A percentile compares a stretch with the other conserved stretches of the same genome.
phyloP scores from a whole-genome alignment of 148 eudicot species.

The Nepenthes mirabilis region DNA sequence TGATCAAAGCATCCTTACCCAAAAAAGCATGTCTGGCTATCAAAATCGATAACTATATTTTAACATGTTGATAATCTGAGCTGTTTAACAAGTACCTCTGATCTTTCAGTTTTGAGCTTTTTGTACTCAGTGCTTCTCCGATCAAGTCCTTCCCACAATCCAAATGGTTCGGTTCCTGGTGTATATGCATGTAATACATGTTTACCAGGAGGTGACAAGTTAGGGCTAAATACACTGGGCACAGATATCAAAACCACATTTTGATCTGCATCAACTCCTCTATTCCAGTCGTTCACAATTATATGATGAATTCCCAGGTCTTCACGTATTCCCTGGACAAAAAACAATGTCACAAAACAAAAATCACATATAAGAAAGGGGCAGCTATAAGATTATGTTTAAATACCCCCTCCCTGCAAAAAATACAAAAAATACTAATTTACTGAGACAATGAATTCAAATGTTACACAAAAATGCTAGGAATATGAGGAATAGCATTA shows the following conservation, averaged over 20 bases:
- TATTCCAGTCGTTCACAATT: constrained; percentile 80
- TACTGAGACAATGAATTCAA: no score
- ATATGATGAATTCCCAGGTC: constrained; percentile 92
- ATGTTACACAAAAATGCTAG: no score
- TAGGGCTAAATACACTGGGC: constrained; percentile 74
- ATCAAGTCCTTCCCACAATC: constrained; percentile 89
- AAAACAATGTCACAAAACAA: not conserved
- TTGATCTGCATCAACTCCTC: constrained; percentile 97
- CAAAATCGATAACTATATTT: not conserved
- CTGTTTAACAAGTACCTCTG: constrained; percentile 44
- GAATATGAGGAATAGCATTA: no score
- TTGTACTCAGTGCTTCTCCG: constrained; percentile 73
- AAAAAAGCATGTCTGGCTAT: not conserved
- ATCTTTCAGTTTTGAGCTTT: constrained; percentile 73
- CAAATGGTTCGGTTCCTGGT: constrained; percentile 92
- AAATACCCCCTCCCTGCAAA: no score
- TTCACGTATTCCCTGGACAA: constrained; percentile 50
- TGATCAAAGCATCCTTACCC: no score
- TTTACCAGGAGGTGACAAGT: constrained; percentile 88
- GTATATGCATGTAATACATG: constrained; percentile 87
- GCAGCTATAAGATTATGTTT: not conserved
- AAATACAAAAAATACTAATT: no score
- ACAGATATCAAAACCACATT: constrained; percentile 90
- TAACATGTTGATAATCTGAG: no score
- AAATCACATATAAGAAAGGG: not conserved